Conservation (phyloP, 1,284 basidiomycete species). For the Ceratobasidium sp. region DNA sequence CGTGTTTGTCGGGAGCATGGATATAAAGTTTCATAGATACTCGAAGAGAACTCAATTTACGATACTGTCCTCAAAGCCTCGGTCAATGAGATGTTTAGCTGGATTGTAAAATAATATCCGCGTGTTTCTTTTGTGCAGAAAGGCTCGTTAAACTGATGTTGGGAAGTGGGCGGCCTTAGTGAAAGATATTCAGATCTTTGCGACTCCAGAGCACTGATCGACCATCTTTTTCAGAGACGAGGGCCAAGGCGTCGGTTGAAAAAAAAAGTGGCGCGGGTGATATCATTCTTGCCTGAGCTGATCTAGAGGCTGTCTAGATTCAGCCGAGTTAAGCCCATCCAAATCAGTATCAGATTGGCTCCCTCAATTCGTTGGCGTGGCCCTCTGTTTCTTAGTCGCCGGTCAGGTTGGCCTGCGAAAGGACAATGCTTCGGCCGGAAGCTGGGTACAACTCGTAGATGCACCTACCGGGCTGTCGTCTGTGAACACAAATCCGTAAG, state of each 20-base stretch:
- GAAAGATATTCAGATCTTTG: slow-evolving; percentile 11
- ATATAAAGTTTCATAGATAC: too few species aligned
- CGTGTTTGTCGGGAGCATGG: too few species aligned
- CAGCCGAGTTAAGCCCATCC: not conserved
- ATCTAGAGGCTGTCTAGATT: slow-evolving; percentile 11
- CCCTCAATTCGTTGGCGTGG: slow-evolving; percentile 25
- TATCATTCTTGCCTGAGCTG: slow-evolving; percentile 23
- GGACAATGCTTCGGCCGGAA: not conserved
- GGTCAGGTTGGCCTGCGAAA: not conserved
- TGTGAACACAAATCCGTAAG: slow-evolving; percentile 23
- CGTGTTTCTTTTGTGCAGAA: too few species aligned
- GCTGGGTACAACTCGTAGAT: not conserved
- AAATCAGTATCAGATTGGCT: not conserved
- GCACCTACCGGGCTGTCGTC: slow-evolving; percentile 32
- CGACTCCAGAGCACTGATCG: slow-evolving; percentile 19
- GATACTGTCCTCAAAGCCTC: too few species aligned
- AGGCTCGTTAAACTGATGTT: too few species aligned
- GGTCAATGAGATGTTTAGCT: too few species aligned
- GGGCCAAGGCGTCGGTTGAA: slow-evolving; percentile 16
- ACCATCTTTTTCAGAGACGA: slow-evolving; percentile 14
- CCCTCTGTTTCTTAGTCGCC: slow-evolving; percentile 27
- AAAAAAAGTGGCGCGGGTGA: slow-evolving; percentile 4
- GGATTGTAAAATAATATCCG: too few species aligned
- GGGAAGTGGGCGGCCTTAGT: too few species aligned
- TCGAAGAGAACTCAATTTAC: too few species aligned